Base-by-base conservation (phyloP, 129 eudicot species). In the carrot (Daucus carota) region DNA sequence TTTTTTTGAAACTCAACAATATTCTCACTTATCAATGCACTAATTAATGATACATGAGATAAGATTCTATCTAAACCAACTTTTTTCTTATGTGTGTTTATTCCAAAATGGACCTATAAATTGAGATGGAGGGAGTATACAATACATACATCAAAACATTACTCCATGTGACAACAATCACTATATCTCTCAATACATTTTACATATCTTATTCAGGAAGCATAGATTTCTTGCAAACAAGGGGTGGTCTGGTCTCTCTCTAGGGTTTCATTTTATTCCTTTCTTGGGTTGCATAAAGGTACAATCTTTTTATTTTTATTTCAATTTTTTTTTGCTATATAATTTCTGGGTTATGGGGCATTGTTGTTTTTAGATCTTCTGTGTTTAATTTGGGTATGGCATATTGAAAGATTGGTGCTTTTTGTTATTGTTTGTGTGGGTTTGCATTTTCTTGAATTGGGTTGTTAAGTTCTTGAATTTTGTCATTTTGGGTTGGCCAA, bases 401-500 rank as follows among this genome's bases (percentile, higher is more conserved):
- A 67, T 34, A 32, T 34, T 63, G 1, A 14, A 63, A 29, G 18
- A 29, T 11, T 63, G 31, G 65, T 57, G 65, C 65, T 68, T 34
- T 33, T 68, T 20, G 26, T 10, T 11, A 33, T 18, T 36, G 0
- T 18, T n/a, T 70, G 8, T 1, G 24, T 40, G 33, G 50, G 44
- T 22, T 70, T 11, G 74, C 74, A 67, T 70, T 20, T 70, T 70
- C 18, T 70, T 40, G 47, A 17, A 22, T 41, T 70, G 74, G 50
- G 47, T 70, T 38, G 29, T 70, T 16, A 75, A 42, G 8, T 0
- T 65, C 22, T 75, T 36, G 33, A 43, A 75, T 38, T 67, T 69
- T 67, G n/a, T 67, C 50, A 29, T 81, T 33, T 73, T 69, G 34
- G 70, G 44, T 68, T 69, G 48, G 38, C 60, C 42, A 32, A 78